Percentiles rank a stretch among this genome's conserved stretches.
Conservation (phyloP, 768 basidiomycete species). For the Boletus reticuloceps region DNA sequence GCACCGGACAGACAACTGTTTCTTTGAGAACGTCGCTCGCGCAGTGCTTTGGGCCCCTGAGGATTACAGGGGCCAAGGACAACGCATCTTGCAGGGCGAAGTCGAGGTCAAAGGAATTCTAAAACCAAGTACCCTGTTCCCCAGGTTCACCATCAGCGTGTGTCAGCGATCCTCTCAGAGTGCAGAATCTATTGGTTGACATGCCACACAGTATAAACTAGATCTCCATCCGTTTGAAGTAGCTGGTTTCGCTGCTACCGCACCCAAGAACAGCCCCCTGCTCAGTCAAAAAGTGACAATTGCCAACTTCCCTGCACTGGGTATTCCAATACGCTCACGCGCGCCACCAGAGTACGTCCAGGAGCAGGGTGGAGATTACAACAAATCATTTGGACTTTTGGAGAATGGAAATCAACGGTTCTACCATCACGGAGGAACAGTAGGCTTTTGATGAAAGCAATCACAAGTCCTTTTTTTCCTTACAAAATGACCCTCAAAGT, state of each 20-base stretch:
- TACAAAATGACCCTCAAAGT: too few species aligned
- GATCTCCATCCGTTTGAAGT: slow-evolving; percentile 42
- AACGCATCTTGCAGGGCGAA: slow-evolving; percentile 48
- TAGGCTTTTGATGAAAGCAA: background rate
- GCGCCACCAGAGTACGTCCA: slow-evolving; percentile 53
- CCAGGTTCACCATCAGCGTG: slow-evolving; percentile 48
- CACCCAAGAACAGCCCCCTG: slow-evolving; percentile 28
- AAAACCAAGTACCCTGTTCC: slow-evolving; percentile 45
- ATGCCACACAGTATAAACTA: slow-evolving; percentile 40
- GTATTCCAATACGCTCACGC: slow-evolving; percentile 41
- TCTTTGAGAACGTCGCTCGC: slow-evolving; percentile 39
- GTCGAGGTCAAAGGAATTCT: slow-evolving; percentile 43
- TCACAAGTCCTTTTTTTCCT: background rate
- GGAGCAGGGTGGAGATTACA: slow-evolving; percentile 45
- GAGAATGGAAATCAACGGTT: slow-evolving; percentile 59
- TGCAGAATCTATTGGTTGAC: background rate
- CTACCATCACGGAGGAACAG: slow-evolving; percentile 19
- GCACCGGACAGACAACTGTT: slow-evolving; percentile 46
- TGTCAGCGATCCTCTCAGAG: slow-evolving; percentile 10
- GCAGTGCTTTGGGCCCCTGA: slow-evolving; percentile 47
- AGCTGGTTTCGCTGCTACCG: slow-evolving; percentile 38
- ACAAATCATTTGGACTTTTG: slow-evolving; percentile 48
- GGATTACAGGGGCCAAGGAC: slow-evolving; percentile 28
- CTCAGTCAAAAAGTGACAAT: slow-evolving; percentile 41
- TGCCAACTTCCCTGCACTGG: slow-evolving; percentile 37